Percentiles rank a stretch among this genome's conserved stretches.
Evolutionary conservation across 192 early-diverging fungal species (phyloP).

Genomic region (Podila epigama): DNA sequence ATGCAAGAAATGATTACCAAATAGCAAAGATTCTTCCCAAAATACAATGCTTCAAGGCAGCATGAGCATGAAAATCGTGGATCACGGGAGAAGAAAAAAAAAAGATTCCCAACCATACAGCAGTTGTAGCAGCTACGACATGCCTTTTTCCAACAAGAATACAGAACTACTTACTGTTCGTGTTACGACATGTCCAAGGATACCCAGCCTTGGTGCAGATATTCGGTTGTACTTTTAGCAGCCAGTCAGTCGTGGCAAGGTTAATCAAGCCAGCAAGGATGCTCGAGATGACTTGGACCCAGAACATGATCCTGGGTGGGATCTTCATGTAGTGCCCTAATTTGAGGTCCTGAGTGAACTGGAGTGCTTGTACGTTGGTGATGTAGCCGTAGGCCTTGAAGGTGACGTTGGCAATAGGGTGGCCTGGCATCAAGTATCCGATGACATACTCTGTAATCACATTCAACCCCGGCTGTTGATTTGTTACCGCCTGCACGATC

Average conservation of each 20-base stretch:
- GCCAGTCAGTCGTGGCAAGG: conserved; percentile 35
- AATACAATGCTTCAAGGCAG: too few relatives aligned
- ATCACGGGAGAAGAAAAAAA: too few relatives aligned
- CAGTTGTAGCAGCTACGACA: too few relatives aligned
- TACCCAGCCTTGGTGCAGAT: conserved; percentile 40
- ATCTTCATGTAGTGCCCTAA: conserved; percentile 72
- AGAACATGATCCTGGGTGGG: conserved; percentile 64
- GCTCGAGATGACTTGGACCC: conserved; percentile 51
- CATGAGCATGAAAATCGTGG: too few relatives aligned
- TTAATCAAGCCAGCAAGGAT: conserved; percentile 56
- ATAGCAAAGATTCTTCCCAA: too few relatives aligned
- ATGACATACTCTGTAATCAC: conserved; percentile 63
- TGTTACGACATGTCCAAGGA: conserved; percentile 49
- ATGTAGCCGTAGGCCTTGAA: conserved; percentile 65
- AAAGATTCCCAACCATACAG: too few relatives aligned
- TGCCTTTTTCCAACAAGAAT: neutral
- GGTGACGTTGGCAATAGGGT: conserved; percentile 56
- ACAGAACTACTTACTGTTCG: conserved; percentile 40
- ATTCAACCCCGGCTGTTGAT: conserved; percentile 53
- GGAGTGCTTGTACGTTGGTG: conserved; percentile 56
- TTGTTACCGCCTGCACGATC: conserved; percentile 58
- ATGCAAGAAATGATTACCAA: too few relatives aligned
- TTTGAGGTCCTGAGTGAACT: conserved; percentile 62
- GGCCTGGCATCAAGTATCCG: conserved; percentile 60
- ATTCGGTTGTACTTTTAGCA: conserved; percentile 31